A percentile compares a stretch with the other conserved stretches of the same genome.
Evolutionary conservation across 2,329 filamentous ascomycete genomes (phyloP).

Genomic region (Fusarium sp.): DNA sequence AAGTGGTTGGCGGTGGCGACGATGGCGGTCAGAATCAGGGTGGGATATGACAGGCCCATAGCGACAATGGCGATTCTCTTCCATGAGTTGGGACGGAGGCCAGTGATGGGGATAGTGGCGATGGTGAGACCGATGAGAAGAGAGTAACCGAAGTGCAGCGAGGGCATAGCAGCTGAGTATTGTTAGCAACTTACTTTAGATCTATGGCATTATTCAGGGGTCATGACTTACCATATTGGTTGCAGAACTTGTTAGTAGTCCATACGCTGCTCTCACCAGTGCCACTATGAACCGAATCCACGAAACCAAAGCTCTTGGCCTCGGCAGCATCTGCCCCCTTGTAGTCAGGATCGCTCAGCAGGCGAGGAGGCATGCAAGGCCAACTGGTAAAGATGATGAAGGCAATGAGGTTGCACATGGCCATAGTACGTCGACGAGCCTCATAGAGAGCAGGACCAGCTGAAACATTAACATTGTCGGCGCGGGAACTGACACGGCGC

Average conservation of each 20-base stretch:
- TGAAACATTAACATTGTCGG: slow-evolving; percentile 47
- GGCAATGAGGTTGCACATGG: slow-evolving; percentile 70
- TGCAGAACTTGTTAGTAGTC: slow-evolving; percentile 77
- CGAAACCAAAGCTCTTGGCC: slow-evolving; percentile 70
- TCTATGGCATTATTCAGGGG: neutral
- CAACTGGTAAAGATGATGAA: slow-evolving; percentile 72
- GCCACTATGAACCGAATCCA: slow-evolving; percentile 68
- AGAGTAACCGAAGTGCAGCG: slow-evolving; percentile 80
- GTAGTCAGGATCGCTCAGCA: slow-evolving; percentile 68
- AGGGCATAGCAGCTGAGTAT: slow-evolving; percentile 76
- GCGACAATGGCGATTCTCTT: slow-evolving; percentile 58
- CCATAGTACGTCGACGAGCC: slow-evolving; percentile 68
- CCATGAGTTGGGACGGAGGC: slow-evolving; percentile 63
- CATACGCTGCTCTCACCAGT: slow-evolving; percentile 63
- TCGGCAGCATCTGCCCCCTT: slow-evolving; percentile 66
- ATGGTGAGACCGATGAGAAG: slow-evolving; percentile 79
- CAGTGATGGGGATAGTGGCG: slow-evolving; percentile 71
- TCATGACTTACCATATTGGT: slow-evolving; percentile 72
- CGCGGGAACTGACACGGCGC: slow-evolving; percentile 48
- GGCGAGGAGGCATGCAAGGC: slow-evolving; percentile 73
- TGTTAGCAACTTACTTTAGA: slow-evolving; percentile 13
- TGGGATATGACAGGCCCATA: slow-evolving; percentile 72
- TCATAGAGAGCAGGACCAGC: slow-evolving; percentile 64
- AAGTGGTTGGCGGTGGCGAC: slow-evolving; percentile 80
- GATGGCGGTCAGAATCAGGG: slow-evolving; percentile 74